Percentiles rank a stretch among this genome's conserved stretches.
These are phyloP conservation scores for Herpetomonas samuelpessoai DNA, from an alignment of 208 protist genomes.

Conservation along the genomic window DNA sequence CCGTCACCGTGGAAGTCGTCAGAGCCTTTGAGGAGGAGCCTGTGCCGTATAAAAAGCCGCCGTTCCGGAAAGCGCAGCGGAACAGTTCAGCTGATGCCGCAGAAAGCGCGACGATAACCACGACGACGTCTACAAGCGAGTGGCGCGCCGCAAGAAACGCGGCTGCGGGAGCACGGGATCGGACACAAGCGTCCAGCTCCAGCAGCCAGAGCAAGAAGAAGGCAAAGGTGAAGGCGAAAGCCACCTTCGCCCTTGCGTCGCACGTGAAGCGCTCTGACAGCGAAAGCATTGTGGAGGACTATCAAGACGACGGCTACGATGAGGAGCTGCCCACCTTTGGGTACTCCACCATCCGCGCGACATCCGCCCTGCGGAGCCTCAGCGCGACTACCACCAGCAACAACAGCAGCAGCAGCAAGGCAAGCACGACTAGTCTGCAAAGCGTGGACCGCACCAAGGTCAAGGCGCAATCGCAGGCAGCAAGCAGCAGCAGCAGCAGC, in stretches of 20 bases:
- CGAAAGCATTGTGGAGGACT: not conserved
- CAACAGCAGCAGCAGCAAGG: not conserved
- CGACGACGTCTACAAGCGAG: not conserved
- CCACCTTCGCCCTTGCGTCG: no score
- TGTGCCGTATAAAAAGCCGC: constrained; percentile 51
- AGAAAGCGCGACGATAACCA: not conserved
- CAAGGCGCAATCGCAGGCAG: not conserved
- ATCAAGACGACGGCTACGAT: no score
- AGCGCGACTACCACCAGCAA: not conserved
- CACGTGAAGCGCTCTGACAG: no score
- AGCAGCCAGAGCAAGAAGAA: not conserved
- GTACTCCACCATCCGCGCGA: not conserved
- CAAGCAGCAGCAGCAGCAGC: not conserved
- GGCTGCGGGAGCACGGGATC: not conserved
- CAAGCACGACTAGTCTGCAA: not conserved
- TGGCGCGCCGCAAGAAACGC: not conserved
- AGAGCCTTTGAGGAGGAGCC: constrained; percentile 49
- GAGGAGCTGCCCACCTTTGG: not conserved
- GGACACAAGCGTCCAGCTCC: not conserved
- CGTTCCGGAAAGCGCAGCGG: constrained; percentile 20
- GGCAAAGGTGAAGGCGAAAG: not conserved
- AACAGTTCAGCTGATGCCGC: constrained; percentile 5
- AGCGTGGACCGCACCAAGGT: no score
- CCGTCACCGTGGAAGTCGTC: constrained; percentile 51
- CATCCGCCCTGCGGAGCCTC: not conserved